Conservation (phyloP, 805 yeast species). For the Sugiyamaella boreocaroliniensis region DNA sequence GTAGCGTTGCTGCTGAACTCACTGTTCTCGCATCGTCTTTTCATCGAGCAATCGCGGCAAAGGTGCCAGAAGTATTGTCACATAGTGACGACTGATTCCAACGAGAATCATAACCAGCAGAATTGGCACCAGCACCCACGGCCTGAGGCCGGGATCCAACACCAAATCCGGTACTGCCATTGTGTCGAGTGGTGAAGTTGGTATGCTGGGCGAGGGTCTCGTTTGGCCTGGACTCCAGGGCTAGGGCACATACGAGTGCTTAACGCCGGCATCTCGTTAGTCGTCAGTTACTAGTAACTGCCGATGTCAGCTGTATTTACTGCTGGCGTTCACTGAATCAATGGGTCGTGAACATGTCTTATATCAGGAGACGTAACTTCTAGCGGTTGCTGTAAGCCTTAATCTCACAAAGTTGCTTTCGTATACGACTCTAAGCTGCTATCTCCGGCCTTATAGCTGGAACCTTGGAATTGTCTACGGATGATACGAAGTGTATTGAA, state of each 20-base stretch:
- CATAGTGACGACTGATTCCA: slow-evolving; percentile 68
- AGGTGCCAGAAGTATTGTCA: slow-evolving; percentile 49
- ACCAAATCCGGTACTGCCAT: slow-evolving; percentile 42
- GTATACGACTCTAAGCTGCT: no score
- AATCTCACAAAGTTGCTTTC: no score
- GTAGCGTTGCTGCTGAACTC: slow-evolving; percentile 8
- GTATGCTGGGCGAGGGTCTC: no score
- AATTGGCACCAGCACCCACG: slow-evolving; percentile 90
- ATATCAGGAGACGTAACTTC: no score
- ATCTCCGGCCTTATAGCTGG: no score
- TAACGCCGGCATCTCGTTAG: neutral
- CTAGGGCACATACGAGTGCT: no score
- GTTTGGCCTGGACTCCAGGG: no score
- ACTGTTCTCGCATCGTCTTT: slow-evolving; percentile 49
- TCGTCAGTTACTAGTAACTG: neutral
- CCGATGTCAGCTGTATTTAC: neutral
- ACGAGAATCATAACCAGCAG: slow-evolving; percentile 83
- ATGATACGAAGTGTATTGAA: no score
- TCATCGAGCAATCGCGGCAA: slow-evolving; percentile 52
- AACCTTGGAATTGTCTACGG: no score
- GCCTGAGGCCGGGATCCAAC: slow-evolving; percentile 73
- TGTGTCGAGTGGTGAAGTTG: neutral
- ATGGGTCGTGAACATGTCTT: no score
- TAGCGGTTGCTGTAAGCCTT: no score
- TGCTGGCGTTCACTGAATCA: no score